Percentiles rank a stretch among this genome's conserved stretches.
These are phyloP conservation scores for Amaranthus hypochondriacus DNA, from an alignment of 148 eudicot genomes.

Conservation along the genomic window DNA sequence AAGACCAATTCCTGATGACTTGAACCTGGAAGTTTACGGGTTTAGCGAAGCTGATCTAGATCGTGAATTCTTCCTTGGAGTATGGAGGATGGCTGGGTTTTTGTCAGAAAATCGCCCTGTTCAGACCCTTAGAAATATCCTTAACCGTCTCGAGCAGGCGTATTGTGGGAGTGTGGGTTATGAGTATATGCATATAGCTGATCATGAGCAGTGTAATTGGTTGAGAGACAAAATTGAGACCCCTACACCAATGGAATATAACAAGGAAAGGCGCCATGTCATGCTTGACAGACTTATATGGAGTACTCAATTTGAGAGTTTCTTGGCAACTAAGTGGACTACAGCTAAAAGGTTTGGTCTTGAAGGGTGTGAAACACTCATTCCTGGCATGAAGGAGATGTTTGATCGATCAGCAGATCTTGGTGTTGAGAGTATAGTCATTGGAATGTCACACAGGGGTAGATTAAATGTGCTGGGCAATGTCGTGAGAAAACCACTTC, in stretches of 20 bases:
- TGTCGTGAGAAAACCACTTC: constrained; percentile 81
- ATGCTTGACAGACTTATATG: constrained; percentile 83
- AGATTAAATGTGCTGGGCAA: constrained; percentile 82
- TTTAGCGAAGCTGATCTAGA: constrained; percentile 85
- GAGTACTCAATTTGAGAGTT: constrained; percentile 92
- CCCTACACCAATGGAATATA: constrained; percentile 65
- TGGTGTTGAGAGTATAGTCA: constrained; percentile 87
- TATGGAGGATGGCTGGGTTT: constrained; percentile 92
- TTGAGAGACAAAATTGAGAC: constrained; percentile 85
- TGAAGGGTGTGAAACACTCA: constrained; percentile 91
- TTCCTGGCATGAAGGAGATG: constrained; percentile 98
- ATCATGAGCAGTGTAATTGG: constrained; percentile 88
- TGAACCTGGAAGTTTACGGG: constrained; percentile 71
- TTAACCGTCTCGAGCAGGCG: constrained; percentile 87
- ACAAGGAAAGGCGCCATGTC: constrained; percentile 72
- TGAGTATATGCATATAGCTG: constrained; percentile 93
- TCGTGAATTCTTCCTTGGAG: constrained; percentile 85
- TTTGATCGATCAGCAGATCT: constrained; percentile 87
- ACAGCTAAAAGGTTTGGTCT: constrained; percentile 92
- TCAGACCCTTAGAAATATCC: constrained; percentile 76
- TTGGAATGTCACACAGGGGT: constrained; percentile 94
- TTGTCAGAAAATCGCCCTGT: constrained; percentile 92
- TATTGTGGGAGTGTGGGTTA: constrained; percentile 88
- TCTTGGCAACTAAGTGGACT: constrained; percentile 91
- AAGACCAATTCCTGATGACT: constrained; percentile 63